Percentiles rank a stretch among this genome's conserved stretches.
Evolutionary conservation across 208 protist species (phyloP).

Genomic region (Leishmania turanica): DNA sequence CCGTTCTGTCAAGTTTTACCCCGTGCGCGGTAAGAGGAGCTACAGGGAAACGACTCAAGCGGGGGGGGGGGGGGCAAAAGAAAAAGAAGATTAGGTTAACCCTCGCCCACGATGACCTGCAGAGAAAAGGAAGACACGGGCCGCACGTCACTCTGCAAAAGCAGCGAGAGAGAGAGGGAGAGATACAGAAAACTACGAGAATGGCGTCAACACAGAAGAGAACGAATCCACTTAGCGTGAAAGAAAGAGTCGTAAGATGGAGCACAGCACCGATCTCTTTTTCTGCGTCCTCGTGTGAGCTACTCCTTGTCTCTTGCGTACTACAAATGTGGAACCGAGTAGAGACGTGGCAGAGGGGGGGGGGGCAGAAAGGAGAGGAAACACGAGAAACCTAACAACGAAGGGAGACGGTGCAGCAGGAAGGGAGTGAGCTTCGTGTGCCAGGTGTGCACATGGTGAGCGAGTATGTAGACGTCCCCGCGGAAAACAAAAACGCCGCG

Average conservation of each 20-base stretch:
- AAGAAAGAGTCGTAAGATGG: neutral
- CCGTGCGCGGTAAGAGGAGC: neutral
- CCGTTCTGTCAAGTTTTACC: neutral
- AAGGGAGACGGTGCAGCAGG: neutral
- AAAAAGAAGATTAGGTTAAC: neutral
- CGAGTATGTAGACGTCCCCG: neutral
- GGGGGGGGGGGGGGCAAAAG: neutral
- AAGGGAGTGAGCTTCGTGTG: neutral
- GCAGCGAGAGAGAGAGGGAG: neutral
- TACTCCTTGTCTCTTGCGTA: neutral
- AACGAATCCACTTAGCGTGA: neutral
- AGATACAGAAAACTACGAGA: neutral
- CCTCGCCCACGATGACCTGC: neutral
- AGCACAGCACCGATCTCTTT: neutral
- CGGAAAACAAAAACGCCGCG: too few species aligned
- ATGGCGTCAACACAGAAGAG: neutral
- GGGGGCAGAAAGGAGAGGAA: neutral
- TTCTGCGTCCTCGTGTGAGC: neutral
- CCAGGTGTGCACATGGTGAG: neutral
- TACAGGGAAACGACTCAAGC: neutral
- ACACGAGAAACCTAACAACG: neutral
- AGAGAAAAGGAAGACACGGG: neutral
- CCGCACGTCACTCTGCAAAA: neutral
- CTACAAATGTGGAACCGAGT: neutral
- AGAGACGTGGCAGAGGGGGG: neutral